Evolutionary conservation across 345 rosid species (phyloP), one percentile per base, ranked within the genome.

Genomic region (Jatropha curcas): DNA sequence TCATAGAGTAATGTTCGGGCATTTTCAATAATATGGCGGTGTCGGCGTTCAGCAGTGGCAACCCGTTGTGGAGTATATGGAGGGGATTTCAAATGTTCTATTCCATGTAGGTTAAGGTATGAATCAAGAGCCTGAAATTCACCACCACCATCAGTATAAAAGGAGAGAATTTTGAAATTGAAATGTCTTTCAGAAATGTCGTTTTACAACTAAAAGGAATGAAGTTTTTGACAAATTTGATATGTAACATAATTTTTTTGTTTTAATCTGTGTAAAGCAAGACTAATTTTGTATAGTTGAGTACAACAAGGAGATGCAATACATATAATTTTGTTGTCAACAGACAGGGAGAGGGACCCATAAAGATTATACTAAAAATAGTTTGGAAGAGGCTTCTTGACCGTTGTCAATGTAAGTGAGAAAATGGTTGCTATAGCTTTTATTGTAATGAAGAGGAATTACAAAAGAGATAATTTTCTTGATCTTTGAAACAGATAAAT

Each of bases 171-270:
- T 61, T 37, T 33, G 13, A 13, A 20, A 33, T 61, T 34, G 25
- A 61, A 61, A 61, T 61, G 46, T 35, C 35, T 61, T 61, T 61
- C 37, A n/a, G n/a, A n/a, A n/a, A n/a, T n/a, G n/a, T n/a, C n/a
- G n/a, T n/a, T n/a, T n/a, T n/a, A n/a, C n/a, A 20, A 62, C 43
- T 65, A 3, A 48, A 8, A n/a, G n/a, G 16, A 2, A 25, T 52
- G 57, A 52, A 52, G 20, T 52, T 19, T 52, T 17, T 19, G 25
- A 52, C 19, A 52, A 17, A 52, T 1, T 52, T 5, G n/a, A n/a
- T n/a, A 3, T 52, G 19, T 19, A 4, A 52, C 57, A 4, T 52
- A 24, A 52, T 22, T 52, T 20, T 52, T 52, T 4, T 19, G 3
- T 52, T 52, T 19, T 3, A 52, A 5, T n/a, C n/a, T 4, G 57